Evolutionary conservation across 805 yeast genomes (phyloP).

Genomic region (Millerozyma acaciae): DNA sequence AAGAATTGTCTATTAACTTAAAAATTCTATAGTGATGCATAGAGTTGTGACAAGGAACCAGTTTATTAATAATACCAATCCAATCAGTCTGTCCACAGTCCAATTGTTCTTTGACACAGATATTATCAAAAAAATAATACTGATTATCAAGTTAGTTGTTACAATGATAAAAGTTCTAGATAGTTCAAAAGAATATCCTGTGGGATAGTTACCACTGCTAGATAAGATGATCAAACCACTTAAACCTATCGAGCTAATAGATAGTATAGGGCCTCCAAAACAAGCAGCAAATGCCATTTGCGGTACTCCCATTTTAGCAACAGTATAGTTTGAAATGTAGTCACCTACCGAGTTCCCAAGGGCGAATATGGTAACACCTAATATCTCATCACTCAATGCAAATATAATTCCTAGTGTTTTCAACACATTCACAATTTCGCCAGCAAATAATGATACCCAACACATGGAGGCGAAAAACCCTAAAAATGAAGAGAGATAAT

Average conservation of each 20-base stretch:
- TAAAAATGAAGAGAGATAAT: constrained; percentile 29
- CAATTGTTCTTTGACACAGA: constrained; percentile 23
- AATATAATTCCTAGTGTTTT: constrained; percentile 57
- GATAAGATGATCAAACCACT: constrained; percentile 48
- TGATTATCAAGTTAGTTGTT: constrained; percentile 17
- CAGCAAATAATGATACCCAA: constrained; percentile 68
- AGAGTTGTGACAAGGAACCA: constrained; percentile 27
- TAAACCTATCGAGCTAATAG: constrained; percentile 76
- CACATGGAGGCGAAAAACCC: constrained; percentile 69
- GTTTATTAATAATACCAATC: constrained; percentile 23
- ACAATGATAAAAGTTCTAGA: constrained; percentile 20
- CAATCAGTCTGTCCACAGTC: constrained; percentile 33
- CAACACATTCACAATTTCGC: constrained; percentile 63
- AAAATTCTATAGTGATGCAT: constrained; percentile 22
- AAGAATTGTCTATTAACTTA: not conserved
- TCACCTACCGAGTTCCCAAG: constrained; percentile 93
- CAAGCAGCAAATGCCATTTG: constrained; percentile 94
- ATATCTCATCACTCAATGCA: constrained; percentile 66
- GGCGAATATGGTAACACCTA: constrained; percentile 88
- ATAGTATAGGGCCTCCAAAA: constrained; percentile 86
- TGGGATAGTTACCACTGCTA: constrained; percentile 5
- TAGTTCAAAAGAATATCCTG: constrained; percentile 15
- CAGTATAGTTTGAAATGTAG: constrained; percentile 73
- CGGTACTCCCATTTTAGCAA: constrained; percentile 78
- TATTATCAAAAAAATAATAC: constrained; percentile 17